Conservation (phyloP, 1,284 basidiomycete genomes). For the Cerrena zonata region DNA sequence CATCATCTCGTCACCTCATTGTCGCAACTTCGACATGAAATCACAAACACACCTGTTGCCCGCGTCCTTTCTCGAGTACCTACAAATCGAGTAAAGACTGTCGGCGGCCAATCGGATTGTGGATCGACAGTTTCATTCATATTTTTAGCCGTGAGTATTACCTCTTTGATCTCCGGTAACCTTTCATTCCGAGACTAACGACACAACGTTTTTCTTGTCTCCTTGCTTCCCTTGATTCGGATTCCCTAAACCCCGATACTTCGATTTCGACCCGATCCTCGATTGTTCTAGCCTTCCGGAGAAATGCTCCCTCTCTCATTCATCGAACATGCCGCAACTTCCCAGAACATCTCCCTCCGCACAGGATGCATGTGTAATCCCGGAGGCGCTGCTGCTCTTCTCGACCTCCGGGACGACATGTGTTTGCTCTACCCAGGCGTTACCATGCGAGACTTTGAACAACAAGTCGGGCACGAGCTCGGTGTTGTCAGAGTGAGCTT, state of each 20-base stretch:
- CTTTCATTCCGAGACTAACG: not conserved
- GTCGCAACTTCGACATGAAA: conserved; percentile 51
- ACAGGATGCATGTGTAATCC: conserved; percentile 84
- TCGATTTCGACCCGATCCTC: conserved; percentile 5
- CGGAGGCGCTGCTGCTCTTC: conserved; percentile 65
- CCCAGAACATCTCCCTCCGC: conserved; percentile 62
- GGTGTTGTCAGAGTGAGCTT: conserved; percentile 73
- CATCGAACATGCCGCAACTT: conserved; percentile 62
- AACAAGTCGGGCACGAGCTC: conserved; percentile 56
- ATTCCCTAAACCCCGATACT: not conserved
- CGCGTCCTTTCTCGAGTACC: conserved; percentile 60
- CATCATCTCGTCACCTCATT: conserved; percentile 48
- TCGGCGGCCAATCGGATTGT: conserved; percentile 62
- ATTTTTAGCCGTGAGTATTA: conserved; percentile 55
- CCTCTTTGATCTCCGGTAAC: too few species aligned
- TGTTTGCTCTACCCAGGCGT: conserved; percentile 51
- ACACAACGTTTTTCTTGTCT: conserved; percentile 7
- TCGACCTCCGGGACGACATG: conserved; percentile 68
- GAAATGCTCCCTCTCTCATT: conserved; percentile 65
- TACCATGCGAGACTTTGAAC: conserved; percentile 58
- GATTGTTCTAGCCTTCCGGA: conserved; percentile 45
- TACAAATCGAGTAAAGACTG: conserved; percentile 39
- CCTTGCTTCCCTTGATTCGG: conserved; percentile 1
- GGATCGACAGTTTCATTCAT: conserved; percentile 62
- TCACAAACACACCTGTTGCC: conserved; percentile 50